Evolutionary conservation across 129 eudicot genomes (phyloP), one percentile per base, ranked within the genome.

Genomic region (Escallonia rubra): DNA sequence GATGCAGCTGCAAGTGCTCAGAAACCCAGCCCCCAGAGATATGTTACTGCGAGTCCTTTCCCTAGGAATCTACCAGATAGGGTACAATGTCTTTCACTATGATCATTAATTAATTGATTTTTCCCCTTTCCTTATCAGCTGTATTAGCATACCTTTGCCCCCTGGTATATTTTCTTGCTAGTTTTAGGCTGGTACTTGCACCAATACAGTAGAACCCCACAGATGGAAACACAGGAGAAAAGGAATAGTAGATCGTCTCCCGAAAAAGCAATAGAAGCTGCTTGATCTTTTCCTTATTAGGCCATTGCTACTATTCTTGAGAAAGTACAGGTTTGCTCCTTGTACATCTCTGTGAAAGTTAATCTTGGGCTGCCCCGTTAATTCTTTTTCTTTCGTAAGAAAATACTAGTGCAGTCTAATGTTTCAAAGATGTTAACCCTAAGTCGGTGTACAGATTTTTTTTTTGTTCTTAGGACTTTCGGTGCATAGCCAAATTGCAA

Each of bases 11-110:
- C 88, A 69, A 72, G 60, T 58, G 48, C 64, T 51, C 88, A 70
- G 5, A 91, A 74, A 61, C 71, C 87, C 7, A 38, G 4, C 61
- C 84, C 84, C 2, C 94, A 90, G 62, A 86, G 95, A 88, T 82
- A 85, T 74, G 95, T 92, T 12, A 70, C 78, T 54, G 96, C 98
- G 48, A 68, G 78, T 59, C 79, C 86, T 8, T 53, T 83, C 78
- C 96, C 98, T 65, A 78, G 80, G 76, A 84, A 70, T 77, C 85
- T 92, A 49, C 96, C 98, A 2, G 96, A 86, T 57, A 78, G 84
- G 77, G 96, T 86, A 86, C 96, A 92, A 57, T 92, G 98, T 76
- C 78, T 86, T 58, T 86, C 97, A 64, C 82, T 91, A 41, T 91
- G 79, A 82, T 74, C 52, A 68, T 77, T 71, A 39, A 81, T 80